Percentiles rank a stretch among this genome's conserved stretches.
Evolutionary conservation across 2,329 filamentous ascomycete genomes (phyloP).

Genomic region (Aspergillus awamori): DNA sequence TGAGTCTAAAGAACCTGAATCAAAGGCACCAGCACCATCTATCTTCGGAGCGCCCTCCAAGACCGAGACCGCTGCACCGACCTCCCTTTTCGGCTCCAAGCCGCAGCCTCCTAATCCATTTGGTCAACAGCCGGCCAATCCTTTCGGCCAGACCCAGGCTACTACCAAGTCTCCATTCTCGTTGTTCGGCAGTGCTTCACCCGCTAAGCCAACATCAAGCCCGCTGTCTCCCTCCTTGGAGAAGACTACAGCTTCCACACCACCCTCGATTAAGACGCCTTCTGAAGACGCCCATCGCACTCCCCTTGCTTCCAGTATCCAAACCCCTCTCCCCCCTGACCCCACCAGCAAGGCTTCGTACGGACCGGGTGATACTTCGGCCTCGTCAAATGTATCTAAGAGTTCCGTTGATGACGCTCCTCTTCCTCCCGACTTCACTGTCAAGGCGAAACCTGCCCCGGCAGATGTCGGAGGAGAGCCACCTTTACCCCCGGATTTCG

Average conservation of each 20-base stretch:
- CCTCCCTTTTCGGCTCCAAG: slow-evolving; percentile 21
- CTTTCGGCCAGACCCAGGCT: slow-evolving; percentile 28
- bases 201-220: slow-evolving; percentile 29
- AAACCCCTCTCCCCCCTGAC: slow-evolving; percentile 50
- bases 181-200: slow-evolving; percentile 30
- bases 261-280: slow-evolving; percentile 39
- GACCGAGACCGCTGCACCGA: slow-evolving; percentile 27
- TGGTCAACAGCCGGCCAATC: slow-evolving; percentile 12
- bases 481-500: slow-evolving; percentile 31
- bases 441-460: slow-evolving; percentile 21
- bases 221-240: slow-evolving; percentile 38
- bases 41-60: slow-evolving; percentile 33
- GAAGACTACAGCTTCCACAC: slow-evolving; percentile 32
- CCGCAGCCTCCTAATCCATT: not conserved
- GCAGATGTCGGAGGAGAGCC: slow-evolving; percentile 24
- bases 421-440: slow-evolving; percentile 36
- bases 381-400: slow-evolving; percentile 48
- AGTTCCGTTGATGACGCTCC: slow-evolving; percentile 46
- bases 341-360: slow-evolving; percentile 51
- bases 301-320: slow-evolving; percentile 27
- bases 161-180: slow-evolving; percentile 35
- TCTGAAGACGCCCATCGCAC: slow-evolving; percentile 34
- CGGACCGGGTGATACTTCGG: slow-evolving; percentile 53
- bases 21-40: slow-evolving; percentile 24
- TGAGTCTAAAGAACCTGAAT: slow-evolving; percentile 25